Evolutionary conservation across 192 early-diverging fungal genomes (phyloP).

Genomic region (Lobosporangium transversale): DNA sequence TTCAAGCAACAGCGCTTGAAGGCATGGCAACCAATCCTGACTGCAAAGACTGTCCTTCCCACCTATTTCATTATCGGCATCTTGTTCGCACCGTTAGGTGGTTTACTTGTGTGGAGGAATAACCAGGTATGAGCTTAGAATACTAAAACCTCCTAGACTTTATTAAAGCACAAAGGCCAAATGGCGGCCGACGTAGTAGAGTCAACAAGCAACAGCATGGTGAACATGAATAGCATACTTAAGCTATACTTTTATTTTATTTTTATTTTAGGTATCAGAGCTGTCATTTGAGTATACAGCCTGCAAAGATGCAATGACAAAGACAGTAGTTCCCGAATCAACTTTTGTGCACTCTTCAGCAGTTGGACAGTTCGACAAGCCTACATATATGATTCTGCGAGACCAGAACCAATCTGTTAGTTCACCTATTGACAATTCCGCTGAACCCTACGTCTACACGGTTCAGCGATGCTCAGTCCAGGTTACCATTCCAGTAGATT

Average conservation of each 20-base stretch:
- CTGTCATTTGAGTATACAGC: constrained; percentile 60
- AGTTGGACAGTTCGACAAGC: constrained; percentile 8
- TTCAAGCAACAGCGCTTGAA: constrained; percentile 97
- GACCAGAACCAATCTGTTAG: not conserved
- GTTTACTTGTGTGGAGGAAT: constrained; percentile 83
- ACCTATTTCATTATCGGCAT: constrained; percentile 94
- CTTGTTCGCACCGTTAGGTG: constrained; percentile 93
- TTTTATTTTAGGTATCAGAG: constrained; percentile 53
- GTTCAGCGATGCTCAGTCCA: constrained; percentile 72
- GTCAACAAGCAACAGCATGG: not conserved
- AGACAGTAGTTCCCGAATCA: constrained; percentile 11
- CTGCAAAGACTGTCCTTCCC: constrained; percentile 94
- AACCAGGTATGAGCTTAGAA: too few relatives aligned
- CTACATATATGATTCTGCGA: constrained; percentile 11
- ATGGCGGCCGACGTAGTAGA: not conserved
- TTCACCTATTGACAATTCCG: not conserved
- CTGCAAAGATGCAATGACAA: constrained; percentile 28
- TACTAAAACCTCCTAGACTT: too few relatives aligned
- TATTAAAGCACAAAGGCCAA: not conserved
- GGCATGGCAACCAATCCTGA: constrained; percentile 98
- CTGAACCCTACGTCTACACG: constrained; percentile 7
- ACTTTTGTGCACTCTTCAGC: constrained; percentile 25
- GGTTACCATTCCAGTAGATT: constrained; percentile 70
- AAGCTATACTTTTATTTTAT: not conserved
- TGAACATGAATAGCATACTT: not conserved